These are phyloP conservation scores for Lumnitzera racemosa DNA, from an alignment of 345 rosid genomes.

Conservation along the genomic window DNA sequence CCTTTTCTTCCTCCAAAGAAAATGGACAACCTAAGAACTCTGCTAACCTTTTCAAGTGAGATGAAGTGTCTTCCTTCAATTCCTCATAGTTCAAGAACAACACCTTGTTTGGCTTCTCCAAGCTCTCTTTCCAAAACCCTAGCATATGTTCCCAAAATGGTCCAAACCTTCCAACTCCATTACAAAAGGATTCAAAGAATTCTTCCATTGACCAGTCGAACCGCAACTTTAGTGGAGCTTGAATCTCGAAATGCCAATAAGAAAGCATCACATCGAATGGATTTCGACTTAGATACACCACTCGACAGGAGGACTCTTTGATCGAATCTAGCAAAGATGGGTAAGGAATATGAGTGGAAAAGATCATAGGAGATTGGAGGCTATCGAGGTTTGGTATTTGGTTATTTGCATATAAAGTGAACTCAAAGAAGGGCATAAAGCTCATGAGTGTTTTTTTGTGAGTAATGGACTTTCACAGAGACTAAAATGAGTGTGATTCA, in stretches of 20 bases:
- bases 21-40: conserved; percentile 3
- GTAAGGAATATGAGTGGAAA: background rate
- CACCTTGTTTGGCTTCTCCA: conserved; percentile 17
- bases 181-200: conserved; percentile 8
- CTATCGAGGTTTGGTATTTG: conserved; percentile 3
- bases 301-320: background rate
- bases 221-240: background rate
- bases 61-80: conserved; percentile 17
- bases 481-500: background rate
- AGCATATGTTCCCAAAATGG: conserved; percentile 33
- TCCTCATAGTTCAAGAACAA: conserved; percentile 29
- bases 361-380: background rate
- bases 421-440: conserved; percentile 21
- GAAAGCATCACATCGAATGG: background rate
- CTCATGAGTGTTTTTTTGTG: conserved; percentile 16
- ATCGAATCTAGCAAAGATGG: background rate
- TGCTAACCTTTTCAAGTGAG: conserved; percentile 10
- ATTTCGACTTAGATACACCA: conserved; percentile 2
- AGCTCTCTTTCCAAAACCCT: conserved; percentile 27
- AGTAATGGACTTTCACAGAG: conserved; percentile 10
- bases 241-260: background rate
- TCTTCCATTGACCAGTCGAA: conserved; percentile 8
- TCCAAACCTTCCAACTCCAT: conserved; percentile 18
- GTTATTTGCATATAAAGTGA: conserved; percentile 1
- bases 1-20: conserved; percentile 9